A percentile compares a stretch with the other conserved stretches of the same genome.
Evolutionary conservation across 352 stramenopile species (phyloP).

Genomic region (Pythium scleroteichum): DNA sequence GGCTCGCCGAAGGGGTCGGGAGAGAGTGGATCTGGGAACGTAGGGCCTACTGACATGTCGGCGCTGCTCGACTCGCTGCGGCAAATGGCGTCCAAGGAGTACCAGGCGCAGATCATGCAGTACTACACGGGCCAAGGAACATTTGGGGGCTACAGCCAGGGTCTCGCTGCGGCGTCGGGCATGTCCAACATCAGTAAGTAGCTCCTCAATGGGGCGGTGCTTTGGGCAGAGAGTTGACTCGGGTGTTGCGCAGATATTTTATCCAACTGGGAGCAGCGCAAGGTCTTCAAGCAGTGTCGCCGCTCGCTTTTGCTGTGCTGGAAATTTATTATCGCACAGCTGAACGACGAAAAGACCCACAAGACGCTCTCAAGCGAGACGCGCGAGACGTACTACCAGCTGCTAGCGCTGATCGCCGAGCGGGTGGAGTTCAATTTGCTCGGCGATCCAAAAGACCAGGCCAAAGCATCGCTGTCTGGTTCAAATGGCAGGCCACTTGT

Average conservation of each 20-base stretch:
- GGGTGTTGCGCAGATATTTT: constrained; percentile 23
- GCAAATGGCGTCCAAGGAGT: constrained; percentile 62
- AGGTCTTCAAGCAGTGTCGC: constrained; percentile 59
- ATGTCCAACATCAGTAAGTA: constrained; percentile 25
- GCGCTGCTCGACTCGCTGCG: constrained; percentile 45
- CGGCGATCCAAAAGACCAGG: constrained; percentile 14
- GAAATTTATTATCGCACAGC: constrained; percentile 63
- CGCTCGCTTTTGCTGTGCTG: constrained; percentile 62
- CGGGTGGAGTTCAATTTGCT: constrained; percentile 66
- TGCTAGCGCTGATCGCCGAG: constrained; percentile 64
- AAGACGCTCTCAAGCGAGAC: constrained; percentile 33
- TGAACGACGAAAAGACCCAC: constrained; percentile 46
- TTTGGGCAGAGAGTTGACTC: too few species aligned
- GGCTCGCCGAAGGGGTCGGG: constrained; percentile 13
- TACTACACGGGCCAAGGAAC: constrained; percentile 46
- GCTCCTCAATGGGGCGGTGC: not conserved
- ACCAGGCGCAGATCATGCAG: constrained; percentile 48
- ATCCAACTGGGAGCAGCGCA: constrained; percentile 38
- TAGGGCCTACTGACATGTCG: constrained; percentile 24
- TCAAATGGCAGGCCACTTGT: constrained; percentile 7
- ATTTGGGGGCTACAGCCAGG: not conserved
- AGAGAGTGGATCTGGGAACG: not conserved
- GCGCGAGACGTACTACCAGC: constrained; percentile 59
- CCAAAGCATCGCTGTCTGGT: not conserved
- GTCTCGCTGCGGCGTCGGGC: constrained; percentile 11